These are phyloP conservation scores for Cercospora sp. DNA, from an alignment of 2,329 filamentous ascomycete genomes.

Conservation along the genomic window DNA sequence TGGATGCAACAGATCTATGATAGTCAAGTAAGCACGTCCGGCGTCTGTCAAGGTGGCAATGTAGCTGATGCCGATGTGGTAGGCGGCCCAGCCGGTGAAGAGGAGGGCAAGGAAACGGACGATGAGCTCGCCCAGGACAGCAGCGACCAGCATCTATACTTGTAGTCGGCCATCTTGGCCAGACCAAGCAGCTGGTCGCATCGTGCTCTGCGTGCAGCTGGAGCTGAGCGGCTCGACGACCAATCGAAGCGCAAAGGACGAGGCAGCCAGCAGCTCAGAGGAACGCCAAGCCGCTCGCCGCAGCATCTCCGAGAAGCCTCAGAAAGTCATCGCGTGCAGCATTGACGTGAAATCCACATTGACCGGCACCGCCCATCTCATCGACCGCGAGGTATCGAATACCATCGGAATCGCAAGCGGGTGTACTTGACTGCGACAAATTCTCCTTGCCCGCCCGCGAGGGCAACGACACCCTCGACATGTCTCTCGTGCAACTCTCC, in stretches of 20 bases:
- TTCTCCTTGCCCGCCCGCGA: constrained; percentile 5
- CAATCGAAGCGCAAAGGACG: background rate
- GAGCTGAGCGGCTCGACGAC: constrained; percentile 10
- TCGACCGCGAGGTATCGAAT: background rate
- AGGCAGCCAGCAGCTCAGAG: background rate
- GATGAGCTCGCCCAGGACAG: constrained; percentile 21
- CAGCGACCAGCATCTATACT: constrained; percentile 14
- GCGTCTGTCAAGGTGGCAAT: constrained; percentile 33
- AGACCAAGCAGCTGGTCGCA: background rate
- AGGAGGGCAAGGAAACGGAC: constrained; percentile 21
- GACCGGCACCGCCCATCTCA: background rate
- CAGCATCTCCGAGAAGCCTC: background rate
- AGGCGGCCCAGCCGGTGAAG: constrained; percentile 20
- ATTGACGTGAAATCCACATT: background rate
- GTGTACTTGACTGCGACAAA: background rate
- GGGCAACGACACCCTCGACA: constrained; percentile 38
- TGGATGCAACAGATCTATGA: constrained; percentile 31
- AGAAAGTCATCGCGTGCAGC: constrained; percentile 4
- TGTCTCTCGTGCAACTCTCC: constrained; percentile 74
- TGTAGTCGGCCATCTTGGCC: constrained; percentile 13
- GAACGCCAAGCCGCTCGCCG: background rate
- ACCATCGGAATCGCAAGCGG: background rate
- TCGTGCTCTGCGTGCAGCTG: constrained; percentile 1
- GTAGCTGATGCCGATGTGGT: constrained; percentile 28
- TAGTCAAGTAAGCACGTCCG: constrained; percentile 32